phyloP scores from a whole-genome alignment of 305 asterid genomes.

The Solanum hybrid region DNA sequence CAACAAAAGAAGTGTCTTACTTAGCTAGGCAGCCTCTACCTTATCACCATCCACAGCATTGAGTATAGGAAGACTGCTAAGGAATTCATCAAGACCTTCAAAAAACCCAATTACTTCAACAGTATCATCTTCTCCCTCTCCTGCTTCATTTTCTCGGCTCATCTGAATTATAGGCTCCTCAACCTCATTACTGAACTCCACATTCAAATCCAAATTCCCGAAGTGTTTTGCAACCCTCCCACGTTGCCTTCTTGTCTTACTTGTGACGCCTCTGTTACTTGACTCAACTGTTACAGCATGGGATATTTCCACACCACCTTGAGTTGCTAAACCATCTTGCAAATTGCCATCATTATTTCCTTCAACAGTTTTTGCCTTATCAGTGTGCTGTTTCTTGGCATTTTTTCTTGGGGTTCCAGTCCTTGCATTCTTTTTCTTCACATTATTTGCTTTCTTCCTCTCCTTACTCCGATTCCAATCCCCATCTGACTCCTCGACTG shows the following conservation, averaged over 20 bases:
- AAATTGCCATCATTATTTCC: conserved; percentile 9
- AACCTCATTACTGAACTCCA: conserved; percentile 74
- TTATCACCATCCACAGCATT: conserved; percentile 64
- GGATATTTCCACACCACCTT: conserved; percentile 30
- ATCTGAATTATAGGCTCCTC: conserved; percentile 60
- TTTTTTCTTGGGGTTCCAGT: conserved; percentile 16
- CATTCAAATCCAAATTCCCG: conserved; percentile 74
- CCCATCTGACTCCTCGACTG: conserved; percentile 45
- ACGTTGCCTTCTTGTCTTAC: conserved; percentile 52
- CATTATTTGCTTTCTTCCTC: conserved; percentile 30
- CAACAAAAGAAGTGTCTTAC: conserved; percentile 21
- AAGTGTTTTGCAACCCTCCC: conserved; percentile 33
- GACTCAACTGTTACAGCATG: conserved; percentile 28
- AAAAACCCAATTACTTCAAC: conserved; percentile 83
- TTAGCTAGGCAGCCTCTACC: conserved; percentile 58
- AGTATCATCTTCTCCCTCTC: conserved; percentile 66
- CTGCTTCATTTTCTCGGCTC: conserved; percentile 42
- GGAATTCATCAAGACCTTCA: conserved; percentile 92
- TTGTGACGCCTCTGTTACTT: conserved; percentile 36
- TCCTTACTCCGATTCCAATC: conserved; percentile 33
- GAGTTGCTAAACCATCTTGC: conserved; percentile 30
- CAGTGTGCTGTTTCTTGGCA: conserved; percentile 33
- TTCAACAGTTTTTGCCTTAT: conserved; percentile 34
- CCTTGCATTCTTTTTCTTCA: conserved; percentile 15
- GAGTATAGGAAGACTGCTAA: conserved; percentile 81